These are phyloP conservation scores for Dichotomopilus funicola DNA, from an alignment of 2,329 filamentous ascomycete genomes.

Conservation along the genomic window DNA sequence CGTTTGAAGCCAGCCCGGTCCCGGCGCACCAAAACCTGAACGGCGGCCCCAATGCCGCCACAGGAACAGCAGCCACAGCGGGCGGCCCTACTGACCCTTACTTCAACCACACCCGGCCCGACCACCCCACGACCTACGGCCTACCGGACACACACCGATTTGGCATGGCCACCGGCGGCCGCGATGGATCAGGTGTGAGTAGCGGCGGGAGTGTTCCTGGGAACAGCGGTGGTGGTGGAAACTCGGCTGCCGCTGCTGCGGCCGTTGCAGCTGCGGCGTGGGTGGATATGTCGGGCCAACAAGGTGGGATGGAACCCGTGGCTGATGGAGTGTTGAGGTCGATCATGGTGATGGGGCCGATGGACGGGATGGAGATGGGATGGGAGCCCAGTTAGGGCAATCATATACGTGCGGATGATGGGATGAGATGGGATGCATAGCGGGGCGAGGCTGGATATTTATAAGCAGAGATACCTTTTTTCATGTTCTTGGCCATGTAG, in stretches of 20 bases:
- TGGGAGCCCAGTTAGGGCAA: constrained; percentile 35
- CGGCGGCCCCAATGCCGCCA: neutral
- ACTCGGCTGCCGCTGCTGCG: constrained; percentile 30
- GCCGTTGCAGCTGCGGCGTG: constrained; percentile 41
- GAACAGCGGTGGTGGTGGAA: neutral
- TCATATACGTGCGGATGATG: neutral
- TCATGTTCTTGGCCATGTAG: neutral
- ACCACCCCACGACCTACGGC: constrained; percentile 24
- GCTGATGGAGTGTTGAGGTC: constrained; percentile 52
- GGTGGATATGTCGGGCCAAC: constrained; percentile 36
- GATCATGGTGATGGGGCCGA: constrained; percentile 52
- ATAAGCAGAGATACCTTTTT: neutral
- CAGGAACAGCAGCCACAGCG: constrained; percentile 21
- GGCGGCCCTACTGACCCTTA: constrained; percentile 35
- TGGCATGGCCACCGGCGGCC: constrained; percentile 25
- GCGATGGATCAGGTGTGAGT: neutral
- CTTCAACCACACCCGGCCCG: constrained; percentile 31
- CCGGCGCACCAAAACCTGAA: constrained; percentile 38
- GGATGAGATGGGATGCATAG: neutral
- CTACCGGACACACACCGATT: constrained; percentile 30
- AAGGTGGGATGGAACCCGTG: constrained; percentile 45
- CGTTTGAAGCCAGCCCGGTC: constrained; percentile 48
- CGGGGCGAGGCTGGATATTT: neutral
- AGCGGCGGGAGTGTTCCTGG: neutral
- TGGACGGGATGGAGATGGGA: constrained; percentile 52